A percentile compares a stretch with the other conserved stretches of the same genome.
phyloP scores from a whole-genome alignment of 2,329 filamentous ascomycete species.

The Epichloe glyceriae region DNA sequence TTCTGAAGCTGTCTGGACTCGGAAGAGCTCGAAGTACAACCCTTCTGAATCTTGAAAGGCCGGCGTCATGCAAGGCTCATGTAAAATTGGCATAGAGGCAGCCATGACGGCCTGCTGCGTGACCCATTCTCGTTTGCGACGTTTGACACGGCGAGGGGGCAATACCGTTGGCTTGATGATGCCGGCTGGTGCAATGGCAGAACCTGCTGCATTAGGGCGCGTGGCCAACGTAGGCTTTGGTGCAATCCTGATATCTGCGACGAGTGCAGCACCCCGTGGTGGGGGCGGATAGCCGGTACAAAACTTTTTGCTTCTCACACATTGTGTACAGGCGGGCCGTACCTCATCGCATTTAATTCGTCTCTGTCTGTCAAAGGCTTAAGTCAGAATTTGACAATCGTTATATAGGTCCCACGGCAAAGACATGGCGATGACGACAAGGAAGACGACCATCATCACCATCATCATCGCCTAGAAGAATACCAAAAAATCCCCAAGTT shows the following conservation, averaged over 20 bases:
- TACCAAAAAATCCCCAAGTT: background rate
- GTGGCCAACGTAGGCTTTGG: conserved; percentile 28
- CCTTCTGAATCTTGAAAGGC: conserved; percentile 38
- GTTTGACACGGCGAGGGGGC: conserved; percentile 19
- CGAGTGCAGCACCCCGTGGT: conserved; percentile 30
- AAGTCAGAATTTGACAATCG: background rate
- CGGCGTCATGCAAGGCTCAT: conserved; percentile 31
- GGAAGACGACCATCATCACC: background rate
- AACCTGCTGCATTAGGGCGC: conserved; percentile 9
- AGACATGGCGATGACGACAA: background rate
- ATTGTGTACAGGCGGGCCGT: conserved; percentile 47
- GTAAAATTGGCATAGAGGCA: conserved; percentile 17
- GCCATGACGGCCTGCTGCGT: background rate
- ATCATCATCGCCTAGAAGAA: background rate
- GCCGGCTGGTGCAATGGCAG: conserved; percentile 4
- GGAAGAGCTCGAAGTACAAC: conserved; percentile 50
- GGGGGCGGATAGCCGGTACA: conserved; percentile 53
- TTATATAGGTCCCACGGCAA: background rate
- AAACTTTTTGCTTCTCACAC: conserved; percentile 41
- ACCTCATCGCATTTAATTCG: conserved; percentile 55
- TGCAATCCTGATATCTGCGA: conserved; percentile 36
- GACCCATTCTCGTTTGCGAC: conserved; percentile 5
- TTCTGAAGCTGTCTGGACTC: conserved; percentile 46
- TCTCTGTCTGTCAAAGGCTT: conserved; percentile 31
- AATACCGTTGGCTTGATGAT: conserved; percentile 14